Conservation (phyloP, 2,329 filamentous ascomycete genomes). For the Alternaria sp. region DNA sequence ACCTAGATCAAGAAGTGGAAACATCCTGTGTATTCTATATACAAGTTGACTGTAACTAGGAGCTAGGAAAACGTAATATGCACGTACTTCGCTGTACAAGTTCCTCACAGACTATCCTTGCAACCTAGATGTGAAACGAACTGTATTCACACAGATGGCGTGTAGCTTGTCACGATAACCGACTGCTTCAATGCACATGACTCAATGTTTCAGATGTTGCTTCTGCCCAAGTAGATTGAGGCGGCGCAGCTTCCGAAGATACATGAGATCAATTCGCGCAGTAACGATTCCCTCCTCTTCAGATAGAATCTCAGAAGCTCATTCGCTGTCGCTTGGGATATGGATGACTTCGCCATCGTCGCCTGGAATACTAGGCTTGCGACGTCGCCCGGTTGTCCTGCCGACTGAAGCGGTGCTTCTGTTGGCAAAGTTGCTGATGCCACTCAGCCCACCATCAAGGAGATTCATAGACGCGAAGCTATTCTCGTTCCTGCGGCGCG, state of each 20-base stretch:
- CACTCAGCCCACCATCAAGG: neutral
- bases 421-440: neutral
- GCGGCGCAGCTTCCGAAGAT: neutral
- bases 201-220: neutral
- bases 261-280: neutral
- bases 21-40: neutral
- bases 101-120: neutral
- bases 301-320: neutral
- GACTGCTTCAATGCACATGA: neutral
- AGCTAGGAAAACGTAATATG: neutral
- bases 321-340: neutral
- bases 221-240: neutral
- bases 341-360: neutral
- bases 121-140: neutral
- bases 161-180: neutral
- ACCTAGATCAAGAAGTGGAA: neutral
- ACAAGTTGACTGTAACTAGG: neutral
- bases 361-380: neutral
- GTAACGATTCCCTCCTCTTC: neutral
- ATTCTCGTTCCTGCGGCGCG: accelerated
- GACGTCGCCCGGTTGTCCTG: neutral
- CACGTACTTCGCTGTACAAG: neutral
- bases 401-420: neutral
- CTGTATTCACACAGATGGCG: neutral
- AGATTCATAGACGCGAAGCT: neutral